A percentile compares a stretch with the other conserved stretches of the same genome.
These are phyloP conservation scores for Dichotomocladium elegans DNA, from an alignment of 371 early-diverging fungal genomes.

Conservation along the genomic window DNA sequence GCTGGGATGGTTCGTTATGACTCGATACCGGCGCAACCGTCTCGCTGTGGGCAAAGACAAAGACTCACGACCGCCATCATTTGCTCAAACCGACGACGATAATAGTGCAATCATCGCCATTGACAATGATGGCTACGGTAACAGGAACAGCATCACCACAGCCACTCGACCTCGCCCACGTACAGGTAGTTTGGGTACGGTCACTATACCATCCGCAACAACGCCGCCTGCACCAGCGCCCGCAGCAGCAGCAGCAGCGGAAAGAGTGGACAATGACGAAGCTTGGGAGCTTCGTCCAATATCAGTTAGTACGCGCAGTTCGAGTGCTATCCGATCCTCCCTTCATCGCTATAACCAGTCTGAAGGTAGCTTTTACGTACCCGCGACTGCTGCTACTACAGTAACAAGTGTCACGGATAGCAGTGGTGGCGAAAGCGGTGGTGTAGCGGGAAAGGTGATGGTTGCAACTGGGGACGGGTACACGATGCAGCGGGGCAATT, in stretches of 20 bases:
- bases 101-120: not conserved
- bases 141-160: no score
- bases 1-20: slow-evolving; percentile 23
- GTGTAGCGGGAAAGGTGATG: not conserved
- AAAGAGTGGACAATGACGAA: not conserved
- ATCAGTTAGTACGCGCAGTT: not conserved
- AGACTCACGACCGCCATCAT: slow-evolving; percentile 32
- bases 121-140: not conserved
- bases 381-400: not conserved
- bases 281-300: slow-evolving; percentile 9
- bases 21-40: slow-evolving; percentile 15
- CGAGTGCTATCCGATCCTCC: slow-evolving; percentile 1
- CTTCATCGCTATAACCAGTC: slow-evolving; percentile 6
- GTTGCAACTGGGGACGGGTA: no score
- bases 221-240: not conserved
- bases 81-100: slow-evolving; percentile 2
- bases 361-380: slow-evolving; percentile 1
- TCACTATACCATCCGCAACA: not conserved
- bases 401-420: not conserved
- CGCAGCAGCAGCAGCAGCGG: not conserved
- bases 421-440: not conserved
- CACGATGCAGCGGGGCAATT: no score
- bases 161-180: no score
- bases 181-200: no score
- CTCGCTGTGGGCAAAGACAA: slow-evolving; percentile 27